A percentile compares a stretch with the other conserved stretches of the same genome.
phyloP scores from a whole-genome alignment of 179 eudicot species.

The Beta macrorhiza region DNA sequence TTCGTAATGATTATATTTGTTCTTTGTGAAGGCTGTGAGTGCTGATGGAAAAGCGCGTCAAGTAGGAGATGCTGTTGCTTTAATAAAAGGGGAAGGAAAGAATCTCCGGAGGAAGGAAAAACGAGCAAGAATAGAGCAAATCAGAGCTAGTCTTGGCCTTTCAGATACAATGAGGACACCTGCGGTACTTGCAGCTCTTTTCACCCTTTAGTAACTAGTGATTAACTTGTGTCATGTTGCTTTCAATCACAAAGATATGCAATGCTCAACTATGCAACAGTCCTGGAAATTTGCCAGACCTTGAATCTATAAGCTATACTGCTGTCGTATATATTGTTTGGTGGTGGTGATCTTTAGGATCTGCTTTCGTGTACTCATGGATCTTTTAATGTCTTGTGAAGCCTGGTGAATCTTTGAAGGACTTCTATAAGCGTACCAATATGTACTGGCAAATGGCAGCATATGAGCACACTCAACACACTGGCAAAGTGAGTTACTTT shows the following conservation, averaged over 20 bases:
- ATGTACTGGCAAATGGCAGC: conserved; percentile 99
- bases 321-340: background rate
- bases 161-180: conserved; percentile 93
- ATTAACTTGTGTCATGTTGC: background rate
- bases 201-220: background rate
- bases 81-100: conserved; percentile 79
- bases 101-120: conserved; percentile 87
- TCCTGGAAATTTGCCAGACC: background rate
- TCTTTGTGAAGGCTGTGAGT: conserved; percentile 42
- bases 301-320: background rate
- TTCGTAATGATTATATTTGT: background rate
- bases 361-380: background rate
- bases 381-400: conserved; percentile 35
- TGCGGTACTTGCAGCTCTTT: conserved; percentile 43
- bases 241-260: background rate
- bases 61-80: conserved; percentile 87
- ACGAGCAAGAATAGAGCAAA: conserved; percentile 86
- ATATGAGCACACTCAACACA: conserved; percentile 93
- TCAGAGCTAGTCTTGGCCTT: conserved; percentile 94
- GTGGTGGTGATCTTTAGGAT: background rate
- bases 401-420: conserved; percentile 95
- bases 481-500: conserved; percentile 71
- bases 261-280: background rate
- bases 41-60: conserved; percentile 40
- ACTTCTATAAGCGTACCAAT: conserved; percentile 88